Base-by-base conservation (phyloP, 768 basidiomycete genomes). In the Gymnopilus junonius region DNA sequence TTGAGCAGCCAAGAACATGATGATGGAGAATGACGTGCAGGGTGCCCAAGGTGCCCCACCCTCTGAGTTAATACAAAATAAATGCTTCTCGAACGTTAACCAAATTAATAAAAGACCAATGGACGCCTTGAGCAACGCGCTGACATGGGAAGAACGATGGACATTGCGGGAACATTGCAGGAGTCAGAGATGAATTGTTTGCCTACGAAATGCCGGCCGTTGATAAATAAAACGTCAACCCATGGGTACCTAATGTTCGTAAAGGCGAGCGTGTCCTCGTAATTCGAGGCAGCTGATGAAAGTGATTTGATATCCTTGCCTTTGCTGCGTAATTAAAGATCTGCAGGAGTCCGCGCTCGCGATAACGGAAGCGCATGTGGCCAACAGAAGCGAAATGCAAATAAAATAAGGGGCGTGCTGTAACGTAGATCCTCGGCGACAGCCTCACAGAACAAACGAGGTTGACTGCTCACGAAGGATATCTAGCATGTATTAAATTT, bases 151-250 rank as follows among this genome's bases (percentile, higher is more conserved):
- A 58, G 4, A 29, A 10, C 7, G n/a, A n/a, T 31, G 12, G 40
- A 58, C 34, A 55, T 51, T 51, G 54, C 54, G 54, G 39, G 34
- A 55, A 55, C 37, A 55, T 55, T 40, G 25, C 54, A 37, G 40
- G 35, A 54, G 37, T 55, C 54, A 55, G n/a, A 55, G 20, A 37
- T 55, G 35, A 40, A 55, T 5, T 40, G 34, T 55, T 55, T 40
- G 15, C 54, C 54, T 55, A 15, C 25, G 29, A 55, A 55, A 39
- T 40, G 35, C 54, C 54, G 54, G 37, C n/a, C 23, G 23, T 15
- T 51, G 34, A 40, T 55, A 37, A 40, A 55, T 55, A 37, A 55
- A 34, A n/a, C 39, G 27, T 40, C 35, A 39, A 54, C 32, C 32
- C 12, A 12, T 23, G n/a, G 32, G 21, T 34, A 55, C 10, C 6